Evolutionary conservation across 2,329 filamentous ascomycete species (phyloP), one percentile per base, ranked within the genome.

Genomic region (Daldinia sp.): DNA sequence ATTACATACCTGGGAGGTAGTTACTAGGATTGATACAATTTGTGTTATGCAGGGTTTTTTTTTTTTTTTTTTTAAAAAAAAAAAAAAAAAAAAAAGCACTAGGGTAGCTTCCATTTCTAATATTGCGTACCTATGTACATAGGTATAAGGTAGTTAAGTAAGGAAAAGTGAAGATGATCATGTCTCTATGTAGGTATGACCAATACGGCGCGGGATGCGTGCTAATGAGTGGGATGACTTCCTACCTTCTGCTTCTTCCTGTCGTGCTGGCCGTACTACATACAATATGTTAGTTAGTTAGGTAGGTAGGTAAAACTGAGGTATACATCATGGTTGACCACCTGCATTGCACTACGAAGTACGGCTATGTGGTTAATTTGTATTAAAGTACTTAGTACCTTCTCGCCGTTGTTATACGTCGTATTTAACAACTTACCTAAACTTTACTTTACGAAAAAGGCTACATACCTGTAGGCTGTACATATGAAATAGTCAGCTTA

Each of bases 161-260:
- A 53, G 51, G 37, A 64, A 60, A 67, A 30, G 28, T 48, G 64
- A 53, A 42, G 50, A 30, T 58, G 64, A 67, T 67, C 64, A 39
- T 60, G 26, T 63, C 64, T 48, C 37, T 42, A 59, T 48, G 42
- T 37, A 59, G 56, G 56, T 48, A 67, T 67, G 46, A 51, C 59
- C 46, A 53, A 42, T 42, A 55, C 46, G 60, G 39, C 53, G 68
- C 63, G 68, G 61, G 65, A 65, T 67, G 68, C 57, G 65, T 65
- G 59, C 46, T 57, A 59, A 69, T 48, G 41, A 59, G 51, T 65
- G 59, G 60, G 54, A 53, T 58, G 37, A 44, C 35, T 26, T 44
- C 26, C 26, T 33, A 12, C 13, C 26, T 48, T 44, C 41, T 44
- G n/a, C 44, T 50, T 50, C 26, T 50, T 23, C 15, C 20, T 46